Evolutionary conservation across 192 early-diverging fungal genomes (phyloP).

Genomic region (Spinellus fusiger): DNA sequence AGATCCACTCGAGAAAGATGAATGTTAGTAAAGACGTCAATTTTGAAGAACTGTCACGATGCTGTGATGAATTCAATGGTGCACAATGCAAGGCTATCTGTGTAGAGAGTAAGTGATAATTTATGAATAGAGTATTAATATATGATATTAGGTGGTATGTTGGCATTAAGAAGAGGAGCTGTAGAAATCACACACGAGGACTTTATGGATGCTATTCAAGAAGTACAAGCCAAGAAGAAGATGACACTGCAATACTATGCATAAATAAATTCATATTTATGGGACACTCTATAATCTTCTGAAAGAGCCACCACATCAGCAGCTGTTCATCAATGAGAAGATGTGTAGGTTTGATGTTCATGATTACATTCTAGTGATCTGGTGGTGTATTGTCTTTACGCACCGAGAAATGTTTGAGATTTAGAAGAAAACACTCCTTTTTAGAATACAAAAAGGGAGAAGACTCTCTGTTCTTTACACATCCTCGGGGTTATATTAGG

Average conservation of each 20-base stretch:
- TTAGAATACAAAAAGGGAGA: no score
- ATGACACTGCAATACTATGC: conserved; percentile 90
- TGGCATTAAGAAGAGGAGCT: conserved; percentile 87
- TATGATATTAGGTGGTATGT: conserved; percentile 60
- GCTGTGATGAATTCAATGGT: conserved; percentile 98
- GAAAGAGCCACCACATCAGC: no score
- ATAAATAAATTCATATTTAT: conserved; percentile 35
- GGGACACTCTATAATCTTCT: no score
- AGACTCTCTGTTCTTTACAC: no score
- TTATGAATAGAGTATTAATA: background rate
- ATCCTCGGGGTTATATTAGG: no score
- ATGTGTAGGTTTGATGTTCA: no score
- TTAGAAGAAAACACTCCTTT: no score
- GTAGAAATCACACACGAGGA: conserved; percentile 91
- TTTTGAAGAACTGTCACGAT: conserved; percentile 92
- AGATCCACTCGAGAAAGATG: conserved; percentile 99
- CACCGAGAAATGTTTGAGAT: no score
- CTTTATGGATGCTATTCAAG: conserved; percentile 96
- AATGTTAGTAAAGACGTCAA: conserved; percentile 90
- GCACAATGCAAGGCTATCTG: conserved; percentile 99
- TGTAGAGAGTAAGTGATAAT: conserved; percentile 45
- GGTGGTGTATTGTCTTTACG: no score
- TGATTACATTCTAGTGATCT: no score
- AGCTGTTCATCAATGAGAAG: no score
- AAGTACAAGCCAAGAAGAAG: conserved; percentile 99